These are phyloP conservation scores for Xylariaceae sp. DNA, from an alignment of 2,329 filamentous ascomycete genomes.

Conservation along the genomic window DNA sequence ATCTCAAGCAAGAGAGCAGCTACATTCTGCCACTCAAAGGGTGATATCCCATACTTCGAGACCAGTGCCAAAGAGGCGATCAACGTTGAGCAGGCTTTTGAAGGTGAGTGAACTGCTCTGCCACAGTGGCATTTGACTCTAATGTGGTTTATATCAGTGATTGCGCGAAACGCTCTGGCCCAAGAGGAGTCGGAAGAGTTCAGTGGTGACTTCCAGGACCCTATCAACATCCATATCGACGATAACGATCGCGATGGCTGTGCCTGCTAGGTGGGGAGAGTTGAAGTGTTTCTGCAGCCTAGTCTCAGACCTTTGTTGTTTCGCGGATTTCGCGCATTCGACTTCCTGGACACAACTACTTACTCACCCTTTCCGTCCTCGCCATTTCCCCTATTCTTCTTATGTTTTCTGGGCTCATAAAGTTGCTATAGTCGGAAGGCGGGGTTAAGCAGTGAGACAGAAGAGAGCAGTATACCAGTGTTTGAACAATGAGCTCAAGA, in stretches of 20 bases:
- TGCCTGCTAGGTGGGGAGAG: conserved; percentile 62
- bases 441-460: no score
- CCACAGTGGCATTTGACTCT: not conserved
- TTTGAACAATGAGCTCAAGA: conserved; percentile 7
- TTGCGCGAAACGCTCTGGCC: conserved; percentile 88
- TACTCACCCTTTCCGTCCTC: no score
- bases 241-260: conserved; percentile 92
- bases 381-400: no score
- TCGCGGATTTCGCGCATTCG: no score
- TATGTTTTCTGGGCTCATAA: no score
- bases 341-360: no score
- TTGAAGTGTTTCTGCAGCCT: not conserved
- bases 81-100: conserved; percentile 83
- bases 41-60: conserved; percentile 97
- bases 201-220: conserved; percentile 94
- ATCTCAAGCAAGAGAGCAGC: conserved; percentile 94
- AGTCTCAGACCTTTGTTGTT: no score
- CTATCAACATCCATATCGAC: conserved; percentile 97
- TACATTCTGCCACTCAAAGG: conserved; percentile 97
- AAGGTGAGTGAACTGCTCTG: conserved; percentile 45
- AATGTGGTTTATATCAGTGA: conserved; percentile 56
- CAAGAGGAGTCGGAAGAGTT: conserved; percentile 99
- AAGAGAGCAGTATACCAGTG: no score
- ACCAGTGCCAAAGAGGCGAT: conserved; percentile 98
- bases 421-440: no score